These are phyloP conservation scores for Gossypium ekmanianum DNA, from an alignment of 345 rosid species.

Conservation along the genomic window DNA sequence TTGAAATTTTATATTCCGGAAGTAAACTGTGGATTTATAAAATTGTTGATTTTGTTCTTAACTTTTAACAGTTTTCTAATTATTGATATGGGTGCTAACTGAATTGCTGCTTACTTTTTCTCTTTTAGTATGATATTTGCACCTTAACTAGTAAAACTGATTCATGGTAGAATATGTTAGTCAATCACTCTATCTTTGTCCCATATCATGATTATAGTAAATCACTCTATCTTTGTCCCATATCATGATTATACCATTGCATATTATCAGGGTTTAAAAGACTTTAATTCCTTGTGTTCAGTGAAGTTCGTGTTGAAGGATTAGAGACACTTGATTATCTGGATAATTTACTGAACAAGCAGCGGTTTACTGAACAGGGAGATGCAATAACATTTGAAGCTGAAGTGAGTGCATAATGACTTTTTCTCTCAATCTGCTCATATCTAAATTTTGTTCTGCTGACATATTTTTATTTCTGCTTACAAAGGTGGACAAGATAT, in stretches of 20 bases:
- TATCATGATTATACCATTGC: not conserved
- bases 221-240: not conserved
- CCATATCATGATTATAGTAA: not conserved
- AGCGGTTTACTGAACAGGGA: constrained; percentile 90
- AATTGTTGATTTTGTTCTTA: constrained; percentile 6
- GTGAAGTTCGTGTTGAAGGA: constrained; percentile 97
- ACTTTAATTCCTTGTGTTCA: constrained; percentile 33
- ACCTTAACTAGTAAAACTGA: constrained; percentile 2
- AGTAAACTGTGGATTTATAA: not conserved
- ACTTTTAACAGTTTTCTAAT: not conserved
- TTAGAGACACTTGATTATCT: constrained; percentile 89
- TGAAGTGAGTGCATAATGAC: constrained; percentile 47
- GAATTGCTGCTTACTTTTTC: not conserved
- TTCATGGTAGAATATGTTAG: not conserved
- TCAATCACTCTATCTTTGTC: not conserved
- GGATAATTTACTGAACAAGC: constrained; percentile 78
- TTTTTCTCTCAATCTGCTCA: constrained; percentile 1
- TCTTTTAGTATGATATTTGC: not conserved
- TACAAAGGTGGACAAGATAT: constrained; percentile 70
- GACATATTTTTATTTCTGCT: constrained; percentile 10
- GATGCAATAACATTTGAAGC: constrained; percentile 94
- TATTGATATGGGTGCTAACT: not conserved
- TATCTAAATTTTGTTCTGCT: not conserved
- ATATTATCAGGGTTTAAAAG: constrained; percentile 8
- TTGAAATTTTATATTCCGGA: not conserved